Evolutionary conservation across 352 stramenopile genomes (phyloP).

Genomic region (Phytophthora colocasiae): DNA sequence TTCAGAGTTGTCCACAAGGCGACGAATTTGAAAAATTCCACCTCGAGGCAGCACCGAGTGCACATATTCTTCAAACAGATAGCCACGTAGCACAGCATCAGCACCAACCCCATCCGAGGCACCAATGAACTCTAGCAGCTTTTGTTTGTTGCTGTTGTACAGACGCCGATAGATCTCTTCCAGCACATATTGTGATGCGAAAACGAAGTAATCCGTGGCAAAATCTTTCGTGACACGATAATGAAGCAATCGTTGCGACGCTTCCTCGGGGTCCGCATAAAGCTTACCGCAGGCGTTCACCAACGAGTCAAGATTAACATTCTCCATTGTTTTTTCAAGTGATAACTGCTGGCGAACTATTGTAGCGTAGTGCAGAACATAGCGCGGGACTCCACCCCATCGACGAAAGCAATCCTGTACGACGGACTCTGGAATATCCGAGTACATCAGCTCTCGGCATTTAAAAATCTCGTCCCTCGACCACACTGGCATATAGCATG

Average conservation of each 20-base stretch:
- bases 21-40: slow-evolving; percentile 8
- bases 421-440: too few species aligned
- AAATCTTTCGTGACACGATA: neutral
- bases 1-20: neutral
- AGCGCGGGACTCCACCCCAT: too few species aligned
- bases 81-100: slow-evolving; percentile 5
- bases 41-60: slow-evolving; percentile 7
- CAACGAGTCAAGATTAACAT: too few species aligned
- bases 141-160: neutral
- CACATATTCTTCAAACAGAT: slow-evolving; percentile 7
- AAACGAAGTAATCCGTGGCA: neutral
- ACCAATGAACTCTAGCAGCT: slow-evolving; percentile 1
- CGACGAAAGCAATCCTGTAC: too few species aligned
- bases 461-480: too few species aligned
- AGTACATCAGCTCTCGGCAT: too few species aligned
- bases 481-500: too few species aligned
- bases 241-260: neutral
- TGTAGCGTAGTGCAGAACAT: too few species aligned
- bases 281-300: neutral
- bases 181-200: neutral
- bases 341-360: too few species aligned
- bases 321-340: too few species aligned
- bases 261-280: neutral
- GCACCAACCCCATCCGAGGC: neutral
- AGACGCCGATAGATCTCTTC: too few species aligned